A percentile compares a stretch with the other conserved stretches of the same genome.
Conservation (phyloP, 2,329 filamentous ascomycete species). For the Drechslera avenae region DNA sequence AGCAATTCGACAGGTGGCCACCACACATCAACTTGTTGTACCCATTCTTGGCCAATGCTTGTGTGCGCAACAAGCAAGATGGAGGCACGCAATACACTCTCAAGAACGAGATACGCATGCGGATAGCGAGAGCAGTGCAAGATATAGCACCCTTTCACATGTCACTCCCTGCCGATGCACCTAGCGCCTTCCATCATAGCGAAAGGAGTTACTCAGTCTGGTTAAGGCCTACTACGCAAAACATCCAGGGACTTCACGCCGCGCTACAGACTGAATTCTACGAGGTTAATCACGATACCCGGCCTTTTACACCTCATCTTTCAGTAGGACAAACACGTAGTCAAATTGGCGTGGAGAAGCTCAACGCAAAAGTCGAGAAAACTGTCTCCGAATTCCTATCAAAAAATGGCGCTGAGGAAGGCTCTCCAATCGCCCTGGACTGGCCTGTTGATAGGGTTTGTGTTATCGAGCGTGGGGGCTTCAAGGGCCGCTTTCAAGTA, state of each 20-base stretch:
- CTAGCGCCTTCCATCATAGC: slow-evolving; percentile 25
- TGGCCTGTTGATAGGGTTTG: slow-evolving; percentile 36
- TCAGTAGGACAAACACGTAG: slow-evolving; percentile 34
- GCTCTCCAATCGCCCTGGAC: slow-evolving; percentile 13
- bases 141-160: slow-evolving; percentile 25
- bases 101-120: slow-evolving; percentile 26
- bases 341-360: slow-evolving; percentile 11
- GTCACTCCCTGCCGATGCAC: slow-evolving; percentile 25
- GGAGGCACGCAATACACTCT: slow-evolving; percentile 7
- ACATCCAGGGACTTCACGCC: slow-evolving; percentile 27
- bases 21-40: slow-evolving; percentile 42
- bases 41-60: slow-evolving; percentile 33
- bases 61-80: slow-evolving; percentile 13
- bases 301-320: slow-evolving; percentile 34
- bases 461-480: slow-evolving; percentile 35
- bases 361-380: slow-evolving; percentile 25
- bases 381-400: slow-evolving; percentile 11
- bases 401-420: background rate
- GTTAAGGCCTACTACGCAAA: slow-evolving; percentile 25
- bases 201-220: slow-evolving; percentile 32
- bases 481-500: slow-evolving; percentile 32
- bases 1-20: slow-evolving; percentile 36
- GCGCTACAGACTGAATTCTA: slow-evolving; percentile 34
- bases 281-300: slow-evolving; percentile 27
- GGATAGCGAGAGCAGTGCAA: slow-evolving; percentile 27